A percentile compares a stretch with the other conserved stretches of the same genome.
Evolutionary conservation across 78 protist genomes (phyloP).

Genomic region (Monosiga brevicollis): DNA sequence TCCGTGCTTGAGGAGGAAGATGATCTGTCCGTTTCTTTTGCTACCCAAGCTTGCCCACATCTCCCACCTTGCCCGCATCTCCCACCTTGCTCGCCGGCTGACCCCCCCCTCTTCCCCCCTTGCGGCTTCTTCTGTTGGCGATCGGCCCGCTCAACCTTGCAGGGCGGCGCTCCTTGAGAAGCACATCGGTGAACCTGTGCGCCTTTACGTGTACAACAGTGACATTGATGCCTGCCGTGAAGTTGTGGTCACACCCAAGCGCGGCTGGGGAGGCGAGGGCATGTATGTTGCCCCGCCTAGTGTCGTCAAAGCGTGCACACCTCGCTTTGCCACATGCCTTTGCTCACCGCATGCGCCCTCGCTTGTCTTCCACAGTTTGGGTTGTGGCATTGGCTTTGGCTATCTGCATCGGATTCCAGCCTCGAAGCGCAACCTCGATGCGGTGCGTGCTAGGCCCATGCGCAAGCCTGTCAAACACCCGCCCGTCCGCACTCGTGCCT

Average conservation of each 20-base stretch:
- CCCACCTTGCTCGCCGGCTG: too few relatives aligned
- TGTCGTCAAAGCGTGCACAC: too few relatives aligned
- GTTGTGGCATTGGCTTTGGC: conserved; percentile 5
- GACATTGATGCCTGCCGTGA: conserved; percentile 14
- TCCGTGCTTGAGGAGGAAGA: conserved; percentile 35
- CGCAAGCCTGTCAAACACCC: too few relatives aligned
- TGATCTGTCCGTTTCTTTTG: conserved; percentile 34
- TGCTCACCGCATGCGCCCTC: background rate
- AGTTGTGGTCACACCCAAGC: conserved; percentile 8
- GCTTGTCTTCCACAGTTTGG: background rate
- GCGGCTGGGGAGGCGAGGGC: conserved; percentile 26
- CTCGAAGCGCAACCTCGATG: too few relatives aligned
- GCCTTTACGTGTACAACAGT: conserved; percentile 23
- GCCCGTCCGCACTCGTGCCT: too few relatives aligned
- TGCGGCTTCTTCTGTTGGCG: background rate
- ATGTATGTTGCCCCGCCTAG: background rate
- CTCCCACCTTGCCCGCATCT: too few relatives aligned
- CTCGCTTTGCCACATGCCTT: too few relatives aligned
- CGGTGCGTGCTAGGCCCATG: too few relatives aligned
- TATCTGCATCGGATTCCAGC: conserved; percentile 5
- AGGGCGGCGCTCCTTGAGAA: background rate
- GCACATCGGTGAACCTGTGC: conserved; percentile 2
- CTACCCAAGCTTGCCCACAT: too few relatives aligned
- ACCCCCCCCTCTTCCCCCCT: background rate
- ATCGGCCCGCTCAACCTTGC: too few relatives aligned